Conservation (phyloP, 176 grass and related monocot genomes). For the Phragmites australis region DNA sequence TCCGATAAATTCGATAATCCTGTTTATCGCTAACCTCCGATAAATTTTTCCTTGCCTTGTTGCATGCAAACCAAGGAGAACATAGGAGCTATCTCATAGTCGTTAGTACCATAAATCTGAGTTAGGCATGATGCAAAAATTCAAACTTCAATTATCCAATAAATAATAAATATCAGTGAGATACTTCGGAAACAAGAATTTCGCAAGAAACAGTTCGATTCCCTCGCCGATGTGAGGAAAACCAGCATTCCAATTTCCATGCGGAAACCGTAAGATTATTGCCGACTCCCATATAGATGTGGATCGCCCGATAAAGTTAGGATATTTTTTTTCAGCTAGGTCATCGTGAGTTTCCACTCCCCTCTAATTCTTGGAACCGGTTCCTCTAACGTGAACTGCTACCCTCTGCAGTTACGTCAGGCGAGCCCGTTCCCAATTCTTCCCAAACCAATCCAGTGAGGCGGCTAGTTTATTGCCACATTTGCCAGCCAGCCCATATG, state of each 20-base stretch:
- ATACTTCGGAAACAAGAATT: no score
- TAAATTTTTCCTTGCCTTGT: no score
- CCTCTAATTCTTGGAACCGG: not conserved
- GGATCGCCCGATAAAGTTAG: not conserved
- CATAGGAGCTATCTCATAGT: no score
- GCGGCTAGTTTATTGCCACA: conserved; percentile 33
- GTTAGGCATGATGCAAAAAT: not conserved
- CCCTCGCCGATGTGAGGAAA: no score
- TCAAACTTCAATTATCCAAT: not conserved
- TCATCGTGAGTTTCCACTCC: not conserved
- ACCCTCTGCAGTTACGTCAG: no score
- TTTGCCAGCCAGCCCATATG: conserved; percentile 32
- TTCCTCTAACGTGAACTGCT: no score
- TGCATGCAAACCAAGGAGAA: no score
- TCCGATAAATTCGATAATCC: no score
- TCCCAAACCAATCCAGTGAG: conserved; percentile 18
- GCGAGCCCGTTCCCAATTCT: no score
- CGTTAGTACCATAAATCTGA: not conserved
- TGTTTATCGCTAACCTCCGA: no score
- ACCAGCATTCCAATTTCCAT: not conserved
- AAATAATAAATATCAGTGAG: no score
- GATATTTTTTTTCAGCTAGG: not conserved
- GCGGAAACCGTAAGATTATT: not conserved
- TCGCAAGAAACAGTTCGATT: no score
- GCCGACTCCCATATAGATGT: not conserved